Percentiles rank a stretch among this genome's conserved stretches.
Conservation (phyloP, 2,329 filamentous ascomycete species). For the Xylaria sp. region DNA sequence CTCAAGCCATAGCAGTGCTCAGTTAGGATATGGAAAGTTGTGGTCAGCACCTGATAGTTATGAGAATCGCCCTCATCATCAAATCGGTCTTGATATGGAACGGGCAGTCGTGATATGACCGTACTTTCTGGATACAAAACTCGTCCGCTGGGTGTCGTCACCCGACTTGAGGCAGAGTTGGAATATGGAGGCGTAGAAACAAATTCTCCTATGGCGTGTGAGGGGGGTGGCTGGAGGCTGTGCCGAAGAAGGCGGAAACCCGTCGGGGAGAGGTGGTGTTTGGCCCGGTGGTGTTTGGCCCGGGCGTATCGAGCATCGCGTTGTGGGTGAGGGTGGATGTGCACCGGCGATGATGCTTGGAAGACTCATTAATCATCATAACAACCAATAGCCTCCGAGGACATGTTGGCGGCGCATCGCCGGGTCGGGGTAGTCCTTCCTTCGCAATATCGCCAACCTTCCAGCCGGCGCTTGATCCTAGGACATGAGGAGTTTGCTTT, state of each 20-base stretch:
- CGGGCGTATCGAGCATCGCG: no score
- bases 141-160: background rate
- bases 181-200: background rate
- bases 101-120: background rate
- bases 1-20: background rate
- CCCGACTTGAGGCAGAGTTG: background rate
- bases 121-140: background rate
- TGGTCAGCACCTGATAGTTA: no score
- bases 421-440: background rate
- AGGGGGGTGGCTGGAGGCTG: background rate
- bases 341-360: background rate
- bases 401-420: background rate
- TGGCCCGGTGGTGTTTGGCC: no score
- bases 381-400: background rate
- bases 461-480: background rate
- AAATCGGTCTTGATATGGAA: no score
- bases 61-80: no score
- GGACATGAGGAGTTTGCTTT: background rate
- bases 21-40: no score
- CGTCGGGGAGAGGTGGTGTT: background rate
- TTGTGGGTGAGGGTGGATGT: background rate
- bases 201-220: background rate
- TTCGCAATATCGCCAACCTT: background rate
- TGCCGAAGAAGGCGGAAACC: background rate
- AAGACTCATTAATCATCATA: background rate